Evolutionary conservation across 2,329 filamentous ascomycete genomes (phyloP).

Genomic region (Aspergillus neotritici): DNA sequence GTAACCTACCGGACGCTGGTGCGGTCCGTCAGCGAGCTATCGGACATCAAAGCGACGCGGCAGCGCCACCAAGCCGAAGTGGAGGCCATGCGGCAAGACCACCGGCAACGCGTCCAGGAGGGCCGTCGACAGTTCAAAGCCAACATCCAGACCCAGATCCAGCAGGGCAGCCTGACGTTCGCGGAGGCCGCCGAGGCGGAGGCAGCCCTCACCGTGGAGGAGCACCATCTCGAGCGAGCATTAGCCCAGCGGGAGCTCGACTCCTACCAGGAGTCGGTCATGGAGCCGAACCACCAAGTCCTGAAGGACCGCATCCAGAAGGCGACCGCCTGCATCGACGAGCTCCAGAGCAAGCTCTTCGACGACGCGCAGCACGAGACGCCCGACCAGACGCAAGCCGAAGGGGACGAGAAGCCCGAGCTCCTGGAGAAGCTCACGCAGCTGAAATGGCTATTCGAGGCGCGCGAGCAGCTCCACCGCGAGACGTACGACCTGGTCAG

Average conservation of each 20-base stretch:
- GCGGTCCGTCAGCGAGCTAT: conserved; percentile 65
- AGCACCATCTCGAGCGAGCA: conserved; percentile 65
- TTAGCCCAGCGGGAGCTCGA: conserved; percentile 76
- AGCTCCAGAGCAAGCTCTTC: conserved; percentile 66
- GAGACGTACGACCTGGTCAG: conserved; percentile 79
- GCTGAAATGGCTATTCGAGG: conserved; percentile 95
- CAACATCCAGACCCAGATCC: conserved; percentile 74
- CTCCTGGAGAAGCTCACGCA: conserved; percentile 89
- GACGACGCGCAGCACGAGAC: conserved; percentile 62
- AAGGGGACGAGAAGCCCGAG: conserved; percentile 92
- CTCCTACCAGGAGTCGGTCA: conserved; percentile 71
- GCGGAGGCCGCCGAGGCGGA: conserved; percentile 78
- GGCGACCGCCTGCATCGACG: conserved; percentile 71
- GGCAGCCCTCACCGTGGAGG: conserved; percentile 64
- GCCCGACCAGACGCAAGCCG: conserved; percentile 83
- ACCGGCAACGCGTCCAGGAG: conserved; percentile 49
- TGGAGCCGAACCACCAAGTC: conserved; percentile 76
- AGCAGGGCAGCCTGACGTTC: conserved; percentile 71
- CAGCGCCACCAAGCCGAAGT: conserved; percentile 45
- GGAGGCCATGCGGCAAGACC: conserved; percentile 50
- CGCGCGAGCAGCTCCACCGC: conserved; percentile 78
- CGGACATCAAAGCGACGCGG: conserved; percentile 65
- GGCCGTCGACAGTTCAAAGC: conserved; percentile 62
- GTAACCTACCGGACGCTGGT: conserved; percentile 68
- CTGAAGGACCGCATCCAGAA: conserved; percentile 68